Evolutionary conservation across 2,329 filamentous ascomycete genomes (phyloP), one percentile per base, ranked within the genome.

Genomic region (Tolypocladium cylindrosporum): DNA sequence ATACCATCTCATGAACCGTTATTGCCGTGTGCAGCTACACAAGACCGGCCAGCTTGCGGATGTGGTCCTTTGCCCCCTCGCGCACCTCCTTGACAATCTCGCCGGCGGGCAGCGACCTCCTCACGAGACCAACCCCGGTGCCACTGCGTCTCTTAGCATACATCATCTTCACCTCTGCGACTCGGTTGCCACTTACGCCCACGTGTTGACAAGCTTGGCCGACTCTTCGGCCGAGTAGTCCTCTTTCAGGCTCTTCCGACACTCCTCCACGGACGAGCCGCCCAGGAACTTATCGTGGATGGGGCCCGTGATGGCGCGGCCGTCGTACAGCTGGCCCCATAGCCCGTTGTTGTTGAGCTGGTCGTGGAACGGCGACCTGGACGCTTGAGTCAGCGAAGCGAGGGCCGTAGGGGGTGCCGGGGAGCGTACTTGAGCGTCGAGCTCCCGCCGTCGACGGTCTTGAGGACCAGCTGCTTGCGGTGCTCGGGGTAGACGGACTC

Each of bases 81-180:
- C 74, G 68, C 11, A 73, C 68, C 57, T 77, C 69, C n/a, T 63
- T 66, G 3, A 79, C 75, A 60, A 79, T 77, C 21, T 77, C 73
- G 0, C 68, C 74, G 1, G 76, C 72, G 10, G 75, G 71, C 21
- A 72, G 69, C 5, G 63, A 63, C 34, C 74, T 69, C n/a, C 67
- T 74, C n/a, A 79, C 71, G 34, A 79, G 62, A 2, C 77, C 77
- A 21, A 79, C 72, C 0, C 69, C 77, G 5, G 77, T 74, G 48
- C 77, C 77, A 8, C 72, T 74, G 42, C 42, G 39, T 13, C n/a
- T 24, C 41, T 36, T 36, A 37, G 14, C 11, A 55, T 37, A 41
- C 31, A 40, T 53, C 24, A 34, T 6, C 5, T 5, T 51, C 48
- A 8, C 7, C 31, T 21, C 7, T 39, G 27, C 37, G 13, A 8